Evolutionary conservation across 257 asterid genomes (phyloP).

Genomic region (Prunella vulgaris): DNA sequence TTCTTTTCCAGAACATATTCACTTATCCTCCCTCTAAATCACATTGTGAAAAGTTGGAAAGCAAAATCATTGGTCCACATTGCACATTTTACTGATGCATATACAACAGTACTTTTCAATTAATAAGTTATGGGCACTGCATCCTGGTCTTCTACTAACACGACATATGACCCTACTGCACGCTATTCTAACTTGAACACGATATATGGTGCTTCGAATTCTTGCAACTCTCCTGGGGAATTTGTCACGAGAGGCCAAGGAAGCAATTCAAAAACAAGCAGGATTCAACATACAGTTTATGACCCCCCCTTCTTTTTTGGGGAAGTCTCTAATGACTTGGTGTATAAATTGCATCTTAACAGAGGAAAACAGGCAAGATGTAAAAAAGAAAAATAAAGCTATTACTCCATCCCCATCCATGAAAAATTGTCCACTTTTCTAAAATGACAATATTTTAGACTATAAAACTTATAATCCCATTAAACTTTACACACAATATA

Average conservation of each 20-base stretch:
- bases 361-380: not conserved
- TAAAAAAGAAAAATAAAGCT: too few species aligned
- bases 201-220: not conserved
- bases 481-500: too few species aligned
- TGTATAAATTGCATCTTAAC: not conserved
- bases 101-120: not conserved
- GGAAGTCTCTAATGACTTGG: not conserved
- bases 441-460: too few species aligned
- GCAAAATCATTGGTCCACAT: not conserved
- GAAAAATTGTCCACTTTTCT: too few species aligned
- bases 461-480: too few species aligned
- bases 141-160: not conserved
- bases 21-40: not conserved
- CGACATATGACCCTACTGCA: not conserved
- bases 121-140: too few species aligned
- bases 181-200: not conserved
- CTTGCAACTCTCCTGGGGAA: not conserved
- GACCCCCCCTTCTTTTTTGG: not conserved
- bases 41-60: not conserved
- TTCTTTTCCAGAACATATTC: not conserved
- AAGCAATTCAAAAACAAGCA: not conserved
- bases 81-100: slow-evolving; percentile 2
- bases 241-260: not conserved
- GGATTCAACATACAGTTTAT: not conserved
- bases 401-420: too few species aligned